phyloP scores from a whole-genome alignment of 768 basidiomycete species.

The Hortiboletus flavorubellus region DNA sequence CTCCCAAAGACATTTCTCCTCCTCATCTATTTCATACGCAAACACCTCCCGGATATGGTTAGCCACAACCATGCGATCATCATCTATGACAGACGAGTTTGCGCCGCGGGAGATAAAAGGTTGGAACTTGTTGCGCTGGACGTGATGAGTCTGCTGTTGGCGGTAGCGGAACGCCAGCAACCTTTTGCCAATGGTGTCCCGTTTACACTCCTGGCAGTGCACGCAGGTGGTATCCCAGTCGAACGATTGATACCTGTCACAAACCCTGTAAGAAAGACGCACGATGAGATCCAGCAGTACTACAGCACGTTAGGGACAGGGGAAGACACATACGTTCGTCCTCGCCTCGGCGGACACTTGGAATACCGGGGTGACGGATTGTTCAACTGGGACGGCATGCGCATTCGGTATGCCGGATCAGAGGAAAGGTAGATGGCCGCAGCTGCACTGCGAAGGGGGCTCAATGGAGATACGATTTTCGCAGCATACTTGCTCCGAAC shows the following conservation, averaged over 20 bases:
- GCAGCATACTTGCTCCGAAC: slow-evolving; percentile 25
- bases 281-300: slow-evolving; percentile 4
- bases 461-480: slow-evolving; percentile 30
- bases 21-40: slow-evolving; percentile 22
- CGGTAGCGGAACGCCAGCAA: slow-evolving; percentile 21
- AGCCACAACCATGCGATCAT: slow-evolving; percentile 8
- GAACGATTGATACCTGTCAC: slow-evolving; percentile 23
- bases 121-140: slow-evolving; percentile 5
- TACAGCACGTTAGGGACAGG: not conserved
- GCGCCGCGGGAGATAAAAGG: not conserved
- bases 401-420: slow-evolving; percentile 16
- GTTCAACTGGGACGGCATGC: slow-evolving; percentile 23
- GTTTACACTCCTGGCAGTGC: slow-evolving; percentile 29
- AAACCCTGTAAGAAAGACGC: slow-evolving; percentile 14
- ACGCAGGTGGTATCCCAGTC: slow-evolving; percentile 19
- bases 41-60: slow-evolving; percentile 13
- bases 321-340: slow-evolving; percentile 26
- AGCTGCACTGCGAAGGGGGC: slow-evolving; percentile 25
- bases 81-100: not conserved
- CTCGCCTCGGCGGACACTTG: slow-evolving; percentile 12
- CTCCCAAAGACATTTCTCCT: slow-evolving; percentile 28
- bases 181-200: slow-evolving; percentile 27
- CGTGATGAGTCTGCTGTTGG: slow-evolving; percentile 5
- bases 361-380: slow-evolving; percentile 22
- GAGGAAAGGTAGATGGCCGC: slow-evolving; percentile 11